phyloP scores from a whole-genome alignment of 345 rosid genomes.

The Theobroma cacao region DNA sequence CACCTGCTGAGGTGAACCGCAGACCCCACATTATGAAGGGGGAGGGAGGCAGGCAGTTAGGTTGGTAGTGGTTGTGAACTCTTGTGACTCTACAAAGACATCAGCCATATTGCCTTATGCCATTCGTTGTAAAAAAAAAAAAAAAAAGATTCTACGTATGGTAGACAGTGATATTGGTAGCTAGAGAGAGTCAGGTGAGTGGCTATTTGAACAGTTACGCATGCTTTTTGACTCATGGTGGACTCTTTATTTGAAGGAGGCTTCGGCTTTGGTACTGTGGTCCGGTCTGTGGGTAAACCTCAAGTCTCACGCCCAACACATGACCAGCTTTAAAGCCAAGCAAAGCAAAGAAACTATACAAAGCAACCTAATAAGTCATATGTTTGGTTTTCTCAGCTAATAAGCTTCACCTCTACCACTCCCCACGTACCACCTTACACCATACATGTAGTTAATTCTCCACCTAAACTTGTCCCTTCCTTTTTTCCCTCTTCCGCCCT shows the following conservation, averaged over 20 bases:
- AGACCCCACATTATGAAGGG: background rate
- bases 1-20: background rate
- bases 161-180: background rate
- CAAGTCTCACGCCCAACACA: constrained; percentile 32
- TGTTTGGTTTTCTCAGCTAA: background rate
- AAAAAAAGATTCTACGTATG: no score
- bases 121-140: no score
- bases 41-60: constrained; percentile 5
- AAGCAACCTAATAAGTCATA: background rate
- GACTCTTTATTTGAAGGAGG: background rate
- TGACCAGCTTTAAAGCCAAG: constrained; percentile 63
- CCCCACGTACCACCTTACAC: constrained; percentile 7
- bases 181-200: background rate
- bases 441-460: background rate
- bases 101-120: background rate
- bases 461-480: background rate
- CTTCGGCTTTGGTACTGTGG: background rate
- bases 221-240: constrained; percentile 3
- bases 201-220: background rate
- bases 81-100: constrained; percentile 4
- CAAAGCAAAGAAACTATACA: background rate
- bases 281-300: background rate
- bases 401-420: background rate
- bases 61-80: constrained; percentile 27
- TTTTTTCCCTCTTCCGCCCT: background rate